Evolutionary conservation across 805 yeast species (phyloP).

Genomic region (Myxozyma vanderwaltii): DNA sequence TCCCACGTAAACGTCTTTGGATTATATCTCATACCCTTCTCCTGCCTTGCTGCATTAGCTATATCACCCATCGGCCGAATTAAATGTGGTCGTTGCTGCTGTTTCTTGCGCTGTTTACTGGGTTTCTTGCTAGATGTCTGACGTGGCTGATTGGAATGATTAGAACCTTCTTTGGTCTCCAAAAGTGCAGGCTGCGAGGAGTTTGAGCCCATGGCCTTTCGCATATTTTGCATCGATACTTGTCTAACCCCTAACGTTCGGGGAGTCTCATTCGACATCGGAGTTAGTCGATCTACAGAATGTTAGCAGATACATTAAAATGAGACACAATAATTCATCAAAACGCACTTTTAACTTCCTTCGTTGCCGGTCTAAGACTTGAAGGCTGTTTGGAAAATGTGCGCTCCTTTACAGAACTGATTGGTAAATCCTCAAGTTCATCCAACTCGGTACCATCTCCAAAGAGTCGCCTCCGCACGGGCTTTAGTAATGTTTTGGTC

Average conservation of each 20-base stretch:
- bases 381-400: constrained; percentile 6
- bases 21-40: constrained; percentile 55
- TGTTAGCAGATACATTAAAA: background rate
- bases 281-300: background rate
- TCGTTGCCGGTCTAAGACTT: background rate
- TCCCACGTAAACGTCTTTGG: constrained; percentile 59
- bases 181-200: background rate
- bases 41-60: constrained; percentile 24
- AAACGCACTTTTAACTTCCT: background rate
- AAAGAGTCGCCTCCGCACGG: constrained; percentile 29
- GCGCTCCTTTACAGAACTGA: constrained; percentile 23
- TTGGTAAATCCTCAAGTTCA: constrained; percentile 39
- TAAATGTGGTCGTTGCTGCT: constrained; percentile 32
- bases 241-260: background rate
- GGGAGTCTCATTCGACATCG: background rate
- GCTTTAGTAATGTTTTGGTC: constrained; percentile 26
- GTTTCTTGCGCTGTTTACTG: constrained; percentile 12
- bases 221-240: background rate
- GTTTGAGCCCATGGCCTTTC: background rate
- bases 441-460: constrained; percentile 43
- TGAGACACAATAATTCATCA: background rate
- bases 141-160: background rate
- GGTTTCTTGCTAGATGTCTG: constrained; percentile 4
- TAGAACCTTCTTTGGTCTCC: background rate
- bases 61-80: constrained; percentile 30